Evolutionary conservation across 352 stramenopile genomes (phyloP), one percentile per base, ranked within the genome.

Genomic region (Pythium dissimile): DNA sequence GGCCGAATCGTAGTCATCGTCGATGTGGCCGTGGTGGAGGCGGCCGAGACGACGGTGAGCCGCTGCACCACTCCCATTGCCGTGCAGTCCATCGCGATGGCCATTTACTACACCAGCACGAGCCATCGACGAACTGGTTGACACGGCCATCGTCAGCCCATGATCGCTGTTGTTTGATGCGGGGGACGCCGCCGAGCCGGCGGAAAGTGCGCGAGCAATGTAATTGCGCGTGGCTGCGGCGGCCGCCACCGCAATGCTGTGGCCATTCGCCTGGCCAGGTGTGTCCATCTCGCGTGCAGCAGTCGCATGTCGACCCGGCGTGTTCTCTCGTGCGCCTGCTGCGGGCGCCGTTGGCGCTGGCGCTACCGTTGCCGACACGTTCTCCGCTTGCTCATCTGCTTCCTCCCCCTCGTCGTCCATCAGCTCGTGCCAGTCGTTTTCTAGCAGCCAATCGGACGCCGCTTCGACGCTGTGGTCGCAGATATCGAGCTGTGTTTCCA

Each of bases 341-440:
- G n/a, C n/a, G n/a, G 5, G 16, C 42, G 7, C 21, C 18, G 9
- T 34, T 21, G 6, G 10, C 26, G 42, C 20, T 41, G 34, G 13
- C 12, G 20, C 35, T 3, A 41, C 41, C 6, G n/a, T 41, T 35
- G 54, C 28, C 12, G 32, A 42, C 39, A 39, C 34, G 9, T 38
- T 45, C 5, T 66, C 59, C 0, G 8, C 38, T 10, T 55, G 42
- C 13, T 21, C 52, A 6, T 34, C 38, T n/a, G 47, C 31, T 18
- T 69, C 47, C 3, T 47, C 64, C 16, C 21, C 57, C n/a, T 69
- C 61, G 18, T 71, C 52, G 10, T 67, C 57, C 20, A 75, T 41
- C 13, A 71, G 52, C 2, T 75, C 68, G 20, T 67, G 47, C 69
- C 66, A 77, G 57, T 73, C 58, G 28, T 77, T 69, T 43, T 72